Base-by-base conservation (phyloP, 441 rosid species). In the Manihot esculenta region DNA sequence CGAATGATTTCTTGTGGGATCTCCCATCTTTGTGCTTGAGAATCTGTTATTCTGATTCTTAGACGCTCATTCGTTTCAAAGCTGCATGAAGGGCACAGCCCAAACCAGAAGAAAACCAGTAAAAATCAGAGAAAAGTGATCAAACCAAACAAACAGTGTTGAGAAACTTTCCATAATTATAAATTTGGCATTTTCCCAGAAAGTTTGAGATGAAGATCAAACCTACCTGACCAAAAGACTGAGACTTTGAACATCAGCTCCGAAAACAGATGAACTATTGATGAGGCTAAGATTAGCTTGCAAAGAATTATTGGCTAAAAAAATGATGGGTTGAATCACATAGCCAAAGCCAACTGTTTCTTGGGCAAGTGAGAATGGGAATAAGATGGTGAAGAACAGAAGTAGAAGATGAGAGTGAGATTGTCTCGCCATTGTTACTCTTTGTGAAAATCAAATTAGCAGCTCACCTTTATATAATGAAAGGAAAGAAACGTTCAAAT, bases 271-370 rank as follows among this genome's bases (percentile, higher is more conserved):
- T 60, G 96, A 84, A 6, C 66, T 69, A 9, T 78, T 77, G 49
- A 89, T 79, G 30, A 88, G 84, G 45, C 13, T 53, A 66, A 89
- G 96, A 30, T 63, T 59, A 26, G 96, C 96, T 0, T 83, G 79
- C 71, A 85, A 76, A 18, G 77, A 53, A 0, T 72, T 54, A 18
- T 38, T 47, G 17, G 75, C 15, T 2, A 77, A 41, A 38, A 76
- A 63, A 21, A 70, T 26, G 15, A 69, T 84, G 1, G 92, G 83
- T 30, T 54, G 64, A 18, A 87, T 48, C 10, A 57, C 65, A 76
- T 92, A 89, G 26, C 97, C 93, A 44, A 76, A 86, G 24, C 94
- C 96, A 20, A 82, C 73, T 15, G 66, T 60, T 38, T 38, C 72
- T 50, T 33, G 42, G 23, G 35, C 73, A 20, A 12, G 9, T 42